Evolutionary conservation across 768 basidiomycete genomes (phyloP).

Genomic region (Roridomyces roridus): DNA sequence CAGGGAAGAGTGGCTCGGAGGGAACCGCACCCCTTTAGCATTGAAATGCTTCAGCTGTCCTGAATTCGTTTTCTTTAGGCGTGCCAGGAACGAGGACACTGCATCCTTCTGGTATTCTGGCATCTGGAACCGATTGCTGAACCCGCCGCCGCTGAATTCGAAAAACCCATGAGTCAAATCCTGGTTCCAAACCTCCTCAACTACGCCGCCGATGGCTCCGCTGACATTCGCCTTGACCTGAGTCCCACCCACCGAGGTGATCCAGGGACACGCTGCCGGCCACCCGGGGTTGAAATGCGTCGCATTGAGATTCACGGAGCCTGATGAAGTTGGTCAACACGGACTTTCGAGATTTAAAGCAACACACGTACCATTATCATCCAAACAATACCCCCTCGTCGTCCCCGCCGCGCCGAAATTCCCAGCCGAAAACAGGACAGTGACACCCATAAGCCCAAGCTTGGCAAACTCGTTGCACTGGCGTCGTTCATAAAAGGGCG

Average conservation of each 20-base stretch:
- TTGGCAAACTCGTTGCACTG: slow-evolving; percentile 58
- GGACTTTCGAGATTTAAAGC: neutral
- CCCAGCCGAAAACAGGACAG: slow-evolving; percentile 48
- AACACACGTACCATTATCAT: slow-evolving; percentile 39
- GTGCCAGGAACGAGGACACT: slow-evolving; percentile 36
- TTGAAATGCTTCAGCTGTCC: slow-evolving; percentile 29
- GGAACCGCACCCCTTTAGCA: slow-evolving; percentile 35
- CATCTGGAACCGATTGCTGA: slow-evolving; percentile 43
- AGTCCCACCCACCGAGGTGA: slow-evolving; percentile 54
- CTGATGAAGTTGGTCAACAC: slow-evolving; percentile 20
- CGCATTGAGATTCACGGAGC: slow-evolving; percentile 37
- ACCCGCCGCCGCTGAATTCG: slow-evolving; percentile 43
- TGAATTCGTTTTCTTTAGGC: slow-evolving; percentile 36
- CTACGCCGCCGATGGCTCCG: slow-evolving; percentile 28
- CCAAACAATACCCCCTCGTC: slow-evolving; percentile 39
- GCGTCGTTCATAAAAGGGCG: slow-evolving; percentile 40
- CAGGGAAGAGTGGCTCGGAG: neutral
- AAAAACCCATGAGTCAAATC: slow-evolving; percentile 37
- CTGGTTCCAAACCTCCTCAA: slow-evolving; percentile 39
- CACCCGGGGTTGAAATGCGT: slow-evolving; percentile 53
- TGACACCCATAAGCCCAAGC: slow-evolving; percentile 55
- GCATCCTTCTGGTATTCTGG: slow-evolving; percentile 45
- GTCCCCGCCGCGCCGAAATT: slow-evolving; percentile 48
- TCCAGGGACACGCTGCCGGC: slow-evolving; percentile 50
- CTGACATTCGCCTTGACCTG: slow-evolving; percentile 42